Evolutionary conservation across 148 eudicot genomes (phyloP).

Genomic region (Persicaria maculosa): DNA sequence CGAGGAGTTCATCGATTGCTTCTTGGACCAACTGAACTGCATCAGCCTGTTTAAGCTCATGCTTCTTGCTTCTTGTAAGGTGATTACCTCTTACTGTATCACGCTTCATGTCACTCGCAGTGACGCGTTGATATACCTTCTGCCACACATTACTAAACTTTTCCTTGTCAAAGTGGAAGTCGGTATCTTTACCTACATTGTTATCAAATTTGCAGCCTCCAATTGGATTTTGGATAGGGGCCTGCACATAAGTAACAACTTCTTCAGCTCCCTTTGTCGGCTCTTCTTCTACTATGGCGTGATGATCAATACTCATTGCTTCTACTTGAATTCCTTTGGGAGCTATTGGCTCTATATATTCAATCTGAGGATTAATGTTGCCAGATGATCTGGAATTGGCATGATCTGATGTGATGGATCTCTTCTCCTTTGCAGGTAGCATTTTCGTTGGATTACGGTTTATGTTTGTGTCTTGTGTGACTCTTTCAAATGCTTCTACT

Average conservation of each 20-base stretch:
- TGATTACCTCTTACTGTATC: background rate
- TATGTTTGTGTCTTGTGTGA: conserved; percentile 49
- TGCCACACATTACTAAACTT: conserved; percentile 31
- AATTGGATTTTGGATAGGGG: conserved; percentile 8
- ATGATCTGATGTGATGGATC: background rate
- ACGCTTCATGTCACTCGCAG: background rate
- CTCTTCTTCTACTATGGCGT: background rate
- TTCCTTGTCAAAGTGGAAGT: conserved; percentile 26
- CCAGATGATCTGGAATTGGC: background rate
- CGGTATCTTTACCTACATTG: conserved; percentile 14
- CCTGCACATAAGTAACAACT: background rate
- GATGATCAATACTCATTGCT: background rate
- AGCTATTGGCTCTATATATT: background rate
- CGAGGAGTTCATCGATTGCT: conserved; percentile 76
- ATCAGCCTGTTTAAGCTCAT: conserved; percentile 51
- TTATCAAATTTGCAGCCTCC: conserved; percentile 18
- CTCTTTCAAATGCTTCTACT: conserved; percentile 79
- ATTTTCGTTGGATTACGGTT: conserved; percentile 17
- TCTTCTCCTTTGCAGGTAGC: background rate
- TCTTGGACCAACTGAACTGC: conserved; percentile 73
- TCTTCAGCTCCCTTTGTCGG: background rate
- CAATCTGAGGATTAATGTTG: too few species aligned
- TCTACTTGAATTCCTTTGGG: background rate
- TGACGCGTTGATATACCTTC: conserved; percentile 1
- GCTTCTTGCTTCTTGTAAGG: background rate